A percentile compares a stretch with the other conserved stretches of the same genome.
Evolutionary conservation across 2,329 filamentous ascomycete genomes (phyloP).

Genomic region (Fusarium praegraminearum): DNA sequence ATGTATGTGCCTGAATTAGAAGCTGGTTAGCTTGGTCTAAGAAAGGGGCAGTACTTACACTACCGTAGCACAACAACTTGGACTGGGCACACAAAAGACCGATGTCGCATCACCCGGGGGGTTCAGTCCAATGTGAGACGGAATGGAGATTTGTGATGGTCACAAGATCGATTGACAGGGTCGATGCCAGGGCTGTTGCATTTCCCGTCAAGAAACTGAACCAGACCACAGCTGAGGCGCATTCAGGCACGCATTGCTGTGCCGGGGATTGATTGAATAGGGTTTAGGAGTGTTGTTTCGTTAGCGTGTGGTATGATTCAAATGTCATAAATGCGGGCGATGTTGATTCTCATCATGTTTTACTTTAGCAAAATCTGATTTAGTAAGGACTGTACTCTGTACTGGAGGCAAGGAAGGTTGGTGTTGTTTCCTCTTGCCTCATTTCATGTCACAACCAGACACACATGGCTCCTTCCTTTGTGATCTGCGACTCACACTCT

Average conservation of each 20-base stretch:
- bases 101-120: conserved; percentile 45
- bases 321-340: background rate
- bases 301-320: conserved; percentile 1
- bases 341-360: conserved; percentile 23
- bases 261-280: conserved; percentile 34
- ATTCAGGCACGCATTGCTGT: conserved; percentile 21
- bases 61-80: background rate
- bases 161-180: conserved; percentile 47
- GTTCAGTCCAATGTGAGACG: conserved; percentile 40
- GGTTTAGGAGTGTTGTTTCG: background rate
- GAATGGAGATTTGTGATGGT: conserved; percentile 45
- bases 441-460: background rate
- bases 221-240: conserved; percentile 31
- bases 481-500: background rate
- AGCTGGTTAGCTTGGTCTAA: conserved; percentile 8
- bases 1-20: conserved; percentile 26
- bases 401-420: background rate
- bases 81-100: conserved; percentile 33
- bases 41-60: conserved; percentile 16
- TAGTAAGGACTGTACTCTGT: background rate
- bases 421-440: conserved; percentile 38
- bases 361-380: conserved; percentile 2
- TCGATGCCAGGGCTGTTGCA: conserved; percentile 24
- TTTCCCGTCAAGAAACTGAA: conserved; percentile 33
- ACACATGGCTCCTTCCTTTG: background rate